phyloP scores from a whole-genome alignment of 176 grass and related monocot species.

The Triticum monococcum region DNA sequence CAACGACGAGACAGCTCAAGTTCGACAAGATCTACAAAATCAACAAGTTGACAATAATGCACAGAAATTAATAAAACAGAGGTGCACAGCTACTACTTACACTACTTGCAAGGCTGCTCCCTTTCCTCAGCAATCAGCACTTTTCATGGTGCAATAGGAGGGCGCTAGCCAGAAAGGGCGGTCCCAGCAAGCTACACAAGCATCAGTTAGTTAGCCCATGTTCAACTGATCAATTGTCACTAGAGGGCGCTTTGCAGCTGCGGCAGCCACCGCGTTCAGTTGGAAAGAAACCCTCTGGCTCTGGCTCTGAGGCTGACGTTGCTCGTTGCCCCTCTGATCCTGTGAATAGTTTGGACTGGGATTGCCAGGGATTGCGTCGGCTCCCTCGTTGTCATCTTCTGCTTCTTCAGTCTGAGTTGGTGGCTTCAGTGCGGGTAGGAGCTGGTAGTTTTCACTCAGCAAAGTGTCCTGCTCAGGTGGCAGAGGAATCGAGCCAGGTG shows the following conservation, averaged over 20 bases:
- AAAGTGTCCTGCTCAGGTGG: conserved; percentile 84
- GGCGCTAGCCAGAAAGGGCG: neutral
- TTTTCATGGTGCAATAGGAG: conserved; percentile 18
- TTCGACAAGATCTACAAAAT: neutral
- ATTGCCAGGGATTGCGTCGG: conserved; percentile 28
- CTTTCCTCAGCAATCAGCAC: conserved; percentile 11
- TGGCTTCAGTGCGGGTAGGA: conserved; percentile 59
- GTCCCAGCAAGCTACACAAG: neutral
- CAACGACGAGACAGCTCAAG: neutral
- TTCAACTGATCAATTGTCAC: conserved; percentile 48
- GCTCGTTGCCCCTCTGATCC: conserved; percentile 47
- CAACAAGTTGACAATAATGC: neutral
- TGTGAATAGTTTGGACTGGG: conserved; percentile 35
- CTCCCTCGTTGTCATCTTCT: conserved; percentile 57
- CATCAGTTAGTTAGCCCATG: conserved; percentile 18
- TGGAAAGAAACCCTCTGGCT: conserved; percentile 95
- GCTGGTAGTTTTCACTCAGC: conserved; percentile 77
- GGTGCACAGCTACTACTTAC: neutral
- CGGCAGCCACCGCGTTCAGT: conserved; percentile 55
- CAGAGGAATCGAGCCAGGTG: conserved; percentile 78
- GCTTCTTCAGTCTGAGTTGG: conserved; percentile 51
- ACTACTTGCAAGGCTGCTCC: neutral
- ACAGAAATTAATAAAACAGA: neutral
- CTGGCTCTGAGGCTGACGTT: conserved; percentile 42
- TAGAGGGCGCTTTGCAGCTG: conserved; percentile 52